phyloP scores from a whole-genome alignment of 1,284 basidiomycete species.

The Leccinum pachyderme region DNA sequence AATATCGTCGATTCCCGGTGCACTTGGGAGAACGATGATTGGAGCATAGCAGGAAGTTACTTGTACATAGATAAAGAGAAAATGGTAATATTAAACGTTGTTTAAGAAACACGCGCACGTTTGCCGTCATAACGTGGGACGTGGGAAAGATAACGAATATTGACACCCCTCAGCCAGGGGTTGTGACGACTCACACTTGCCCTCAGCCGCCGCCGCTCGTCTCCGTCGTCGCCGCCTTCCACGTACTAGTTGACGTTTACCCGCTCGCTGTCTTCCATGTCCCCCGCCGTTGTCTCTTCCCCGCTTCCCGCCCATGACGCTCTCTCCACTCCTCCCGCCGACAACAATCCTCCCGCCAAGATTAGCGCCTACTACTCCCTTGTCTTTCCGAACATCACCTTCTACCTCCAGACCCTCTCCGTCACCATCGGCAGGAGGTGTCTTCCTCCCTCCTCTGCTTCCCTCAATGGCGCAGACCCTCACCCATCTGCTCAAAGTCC shows the following conservation, averaged over 20 bases:
- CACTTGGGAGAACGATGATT: constrained; percentile 47
- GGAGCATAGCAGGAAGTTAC: constrained; percentile 14
- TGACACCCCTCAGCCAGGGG: constrained; percentile 11
- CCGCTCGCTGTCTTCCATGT: constrained; percentile 25
- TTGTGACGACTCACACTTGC: background rate
- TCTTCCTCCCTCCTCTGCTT: constrained; percentile 54
- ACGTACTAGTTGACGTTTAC: constrained; percentile 8
- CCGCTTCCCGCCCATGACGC: constrained; percentile 5
- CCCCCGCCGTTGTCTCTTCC: constrained; percentile 9
- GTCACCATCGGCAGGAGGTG: constrained; percentile 79
- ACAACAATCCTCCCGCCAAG: constrained; percentile 49
- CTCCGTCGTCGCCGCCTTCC: constrained; percentile 5
- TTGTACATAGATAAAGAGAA: constrained; percentile 3
- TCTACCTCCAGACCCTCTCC: constrained; percentile 81
- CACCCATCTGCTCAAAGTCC: constrained; percentile 30
- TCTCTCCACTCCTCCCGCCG: constrained; percentile 29
- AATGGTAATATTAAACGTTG: background rate
- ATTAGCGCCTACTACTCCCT: constrained; percentile 93
- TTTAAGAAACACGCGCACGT: constrained; percentile 18
- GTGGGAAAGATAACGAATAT: constrained; percentile 11
- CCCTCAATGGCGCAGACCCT: constrained; percentile 48
- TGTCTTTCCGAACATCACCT: constrained; percentile 88
- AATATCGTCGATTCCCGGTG: constrained; percentile 76
- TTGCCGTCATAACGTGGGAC: constrained; percentile 19
- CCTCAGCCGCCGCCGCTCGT: constrained; percentile 4